Conservation (phyloP, 2,329 filamentous ascomycete genomes). For the Colletotrichum graminicola region DNA sequence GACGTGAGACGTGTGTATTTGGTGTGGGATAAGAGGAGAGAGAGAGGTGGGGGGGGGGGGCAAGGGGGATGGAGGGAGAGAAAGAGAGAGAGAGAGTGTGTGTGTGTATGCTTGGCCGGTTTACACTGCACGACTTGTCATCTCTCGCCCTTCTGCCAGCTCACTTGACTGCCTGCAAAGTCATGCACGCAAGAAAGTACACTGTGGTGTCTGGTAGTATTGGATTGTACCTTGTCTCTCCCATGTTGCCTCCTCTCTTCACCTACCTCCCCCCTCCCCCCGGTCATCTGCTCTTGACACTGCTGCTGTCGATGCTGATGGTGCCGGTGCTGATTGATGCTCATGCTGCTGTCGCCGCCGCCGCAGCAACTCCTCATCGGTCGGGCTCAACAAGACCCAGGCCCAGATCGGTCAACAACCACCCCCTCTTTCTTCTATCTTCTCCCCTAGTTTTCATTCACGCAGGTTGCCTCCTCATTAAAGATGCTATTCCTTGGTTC, state of each 20-base stretch:
- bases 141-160: slow-evolving; percentile 18
- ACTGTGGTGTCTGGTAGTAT: slow-evolving; percentile 32
- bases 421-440: slow-evolving; percentile 13
- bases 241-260: slow-evolving; percentile 36
- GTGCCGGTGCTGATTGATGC: neutral
- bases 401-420: slow-evolving; percentile 34
- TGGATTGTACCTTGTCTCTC: slow-evolving; percentile 24
- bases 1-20: slow-evolving; percentile 16
- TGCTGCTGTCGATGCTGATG: neutral
- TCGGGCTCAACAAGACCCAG: slow-evolving; percentile 37
- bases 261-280: neutral
- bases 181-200: slow-evolving; percentile 29
- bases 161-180: slow-evolving; percentile 33
- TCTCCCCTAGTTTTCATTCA: slow-evolving; percentile 2
- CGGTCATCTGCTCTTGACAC: neutral
- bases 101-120: slow-evolving; percentile 17
- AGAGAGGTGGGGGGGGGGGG: too few species aligned
- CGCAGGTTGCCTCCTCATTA: slow-evolving; percentile 30
- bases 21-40: slow-evolving; percentile 16
- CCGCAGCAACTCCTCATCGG: slow-evolving; percentile 31
- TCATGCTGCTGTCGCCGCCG: neutral
- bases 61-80: too few species aligned
- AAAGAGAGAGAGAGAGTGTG: slow-evolving; percentile 13
- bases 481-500: slow-evolving; percentile 21
- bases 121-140: slow-evolving; percentile 37